Base-by-base conservation (phyloP, 192 early-diverging fungal species). In the Coemansia sp. region DNA sequence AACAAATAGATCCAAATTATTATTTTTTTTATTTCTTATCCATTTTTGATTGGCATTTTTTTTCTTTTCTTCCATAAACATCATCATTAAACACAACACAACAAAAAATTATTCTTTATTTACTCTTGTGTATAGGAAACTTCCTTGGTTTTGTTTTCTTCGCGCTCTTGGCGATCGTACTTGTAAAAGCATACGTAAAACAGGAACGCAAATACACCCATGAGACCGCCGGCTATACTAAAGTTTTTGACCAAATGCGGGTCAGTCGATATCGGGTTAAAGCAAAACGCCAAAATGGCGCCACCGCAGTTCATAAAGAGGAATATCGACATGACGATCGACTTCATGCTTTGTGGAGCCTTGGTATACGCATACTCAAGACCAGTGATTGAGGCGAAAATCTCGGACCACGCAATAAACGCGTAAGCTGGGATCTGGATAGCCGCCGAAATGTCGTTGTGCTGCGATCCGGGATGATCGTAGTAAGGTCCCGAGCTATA, bases 261-360 rank as follows among this genome's bases (percentile, higher is more conserved):
- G 68, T 89, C 85, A 41, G 68, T 64, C 8, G 86, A 71, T 45
- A 88, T 69, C 29, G 87, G 77, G 49, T 87, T 86, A 58, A 91
- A 75, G 59, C 77, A 76, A 63, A 89, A 86, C 11, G 71, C 84
- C 42, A 90, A 67, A n/a, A 87, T 35, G 9, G 84, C 74, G 38
- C 87, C 88, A 25, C 82, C 22, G 70, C 80, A 83, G 71, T 74
- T 81, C 25, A 74, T 88, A 56, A 87, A 84, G 62, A 90, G 74
- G 85, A 88, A 90, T 9, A 92, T 65, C n/a, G 88, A 83, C 82
- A 87, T 90, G 29, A 92, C 87, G 8, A 90, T 78, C n/a, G 88
- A 89, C 77, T 88, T 90, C 87, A 89, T 86, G 39, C 63, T 64
- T 4, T 76, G 68, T 11, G 89, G 86, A 8, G 89, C 87, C 77